phyloP scores from a whole-genome alignment of 352 stramenopile genomes.

The Blastocystis sp. region DNA sequence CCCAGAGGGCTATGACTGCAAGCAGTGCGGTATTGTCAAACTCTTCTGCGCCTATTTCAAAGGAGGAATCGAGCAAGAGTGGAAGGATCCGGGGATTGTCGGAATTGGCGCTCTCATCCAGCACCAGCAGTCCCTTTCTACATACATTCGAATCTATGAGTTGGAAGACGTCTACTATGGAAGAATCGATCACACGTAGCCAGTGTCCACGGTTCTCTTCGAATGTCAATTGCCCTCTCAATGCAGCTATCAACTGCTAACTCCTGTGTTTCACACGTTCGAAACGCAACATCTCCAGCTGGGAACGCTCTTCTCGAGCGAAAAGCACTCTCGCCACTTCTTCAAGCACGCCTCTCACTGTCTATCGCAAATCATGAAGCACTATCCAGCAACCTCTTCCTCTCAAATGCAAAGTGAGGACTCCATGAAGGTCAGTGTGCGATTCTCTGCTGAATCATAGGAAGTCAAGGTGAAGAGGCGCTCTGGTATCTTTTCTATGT shows the following conservation, averaged over 20 bases:
- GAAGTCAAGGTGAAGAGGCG: background rate
- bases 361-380: constrained; percentile 7
- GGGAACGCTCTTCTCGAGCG: constrained; percentile 41
- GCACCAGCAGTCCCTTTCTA: constrained; percentile 14
- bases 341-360: constrained; percentile 54
- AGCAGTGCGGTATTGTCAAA: constrained; percentile 57
- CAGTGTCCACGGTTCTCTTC: constrained; percentile 59
- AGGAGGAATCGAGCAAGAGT: constrained; percentile 8
- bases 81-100: constrained; percentile 38
- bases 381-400: background rate
- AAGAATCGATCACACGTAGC: background rate
- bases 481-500: constrained; percentile 43
- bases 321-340: constrained; percentile 53
- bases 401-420: constrained; percentile 1
- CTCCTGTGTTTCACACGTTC: constrained; percentile 50
- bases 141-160: constrained; percentile 60
- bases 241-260: constrained; percentile 59
- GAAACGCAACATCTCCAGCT: constrained; percentile 43
- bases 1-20: constrained; percentile 35
- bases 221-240: constrained; percentile 58
- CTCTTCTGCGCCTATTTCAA: constrained; percentile 57
- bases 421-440: background rate
- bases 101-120: constrained; percentile 40
- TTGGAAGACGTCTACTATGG: constrained; percentile 31
- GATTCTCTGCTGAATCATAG: background rate